Evolutionary conservation across 2,329 filamentous ascomycete genomes (phyloP), one percentile per base, ranked within the genome.

Genomic region (Epichloe typhina): DNA sequence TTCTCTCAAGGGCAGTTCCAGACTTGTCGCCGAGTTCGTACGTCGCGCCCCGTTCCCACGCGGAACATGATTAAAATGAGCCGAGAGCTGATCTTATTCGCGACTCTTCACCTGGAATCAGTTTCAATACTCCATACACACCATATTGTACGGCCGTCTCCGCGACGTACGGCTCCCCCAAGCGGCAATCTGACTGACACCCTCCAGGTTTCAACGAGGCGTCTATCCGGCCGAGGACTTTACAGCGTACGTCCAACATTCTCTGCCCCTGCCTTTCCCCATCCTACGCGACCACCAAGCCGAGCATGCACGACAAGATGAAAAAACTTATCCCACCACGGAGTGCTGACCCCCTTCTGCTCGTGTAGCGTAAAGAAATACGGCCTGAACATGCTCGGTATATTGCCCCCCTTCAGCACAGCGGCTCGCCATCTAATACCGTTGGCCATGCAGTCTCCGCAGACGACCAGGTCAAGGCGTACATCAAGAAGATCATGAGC

Each of bases 401-500:
- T 31, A 7, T n/a, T 23, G 17, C 3, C 15, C 15, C 21, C 4
- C 21, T 8, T 3, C 13, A 13, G 15, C n/a, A 17, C 5, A 3
- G 41, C n/a, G n/a, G n/a, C n/a, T 37, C 33, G 12, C 41, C 5
- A 26, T 46, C 55, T 57, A 51, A 61, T 52, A 33, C n/a, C n/a
- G 15, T 33, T 33, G 12, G 12, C 8, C 2, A 0, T 12, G 23
- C 21, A 83, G 90, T 97, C 48, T 94, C 91, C 35, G 82, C 89
- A 56, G 93, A 98, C 66, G 93, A 97, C 72, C 91, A 98, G 71
- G 93, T 98, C 65, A 95, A 95, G 70, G 88, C 90, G 35, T 98
- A 98, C 71, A 95, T 98, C 75, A 96, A 95, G 70, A 95, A 94
- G 71, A 97, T 98, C 72, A 98, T 96, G 90, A 84, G 83, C 31